Conservation (phyloP, 208 protist genomes). For the Leptomonas seymouri region DNA sequence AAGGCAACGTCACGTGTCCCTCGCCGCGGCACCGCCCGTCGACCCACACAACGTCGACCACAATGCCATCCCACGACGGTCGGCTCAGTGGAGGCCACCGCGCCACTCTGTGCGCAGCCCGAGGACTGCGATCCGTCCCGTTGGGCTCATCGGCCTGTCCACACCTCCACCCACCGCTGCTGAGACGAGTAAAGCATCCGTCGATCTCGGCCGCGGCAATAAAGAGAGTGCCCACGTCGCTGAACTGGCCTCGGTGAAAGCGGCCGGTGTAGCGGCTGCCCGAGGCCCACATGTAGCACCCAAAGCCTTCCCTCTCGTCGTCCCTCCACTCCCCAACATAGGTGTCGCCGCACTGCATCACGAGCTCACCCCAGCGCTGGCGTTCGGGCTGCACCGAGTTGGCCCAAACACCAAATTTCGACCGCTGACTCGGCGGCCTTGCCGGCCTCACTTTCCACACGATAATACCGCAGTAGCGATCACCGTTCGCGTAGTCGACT, state of each 20-base stretch:
- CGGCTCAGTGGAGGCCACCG: constrained; percentile 22
- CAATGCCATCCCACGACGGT: constrained; percentile 39
- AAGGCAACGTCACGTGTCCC: constrained; percentile 69
- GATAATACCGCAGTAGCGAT: constrained; percentile 66
- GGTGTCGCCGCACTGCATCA: constrained; percentile 49
- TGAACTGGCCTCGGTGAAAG: constrained; percentile 57
- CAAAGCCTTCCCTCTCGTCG: constrained; percentile 70
- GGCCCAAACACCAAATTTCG: constrained; percentile 73
- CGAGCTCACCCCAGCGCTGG: constrained; percentile 71
- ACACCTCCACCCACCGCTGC: constrained; percentile 24
- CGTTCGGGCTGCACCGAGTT: constrained; percentile 35
- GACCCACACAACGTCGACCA: constrained; percentile 75
- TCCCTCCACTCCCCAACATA: constrained; percentile 86
- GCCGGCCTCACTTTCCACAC: constrained; percentile 22
- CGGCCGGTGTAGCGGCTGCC: constrained; percentile 78
- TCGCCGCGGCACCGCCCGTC: constrained; percentile 60
- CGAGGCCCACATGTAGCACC: constrained; percentile 57
- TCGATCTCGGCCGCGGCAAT: constrained; percentile 18
- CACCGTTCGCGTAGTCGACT: constrained; percentile 63
- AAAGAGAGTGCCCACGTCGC: constrained; percentile 78
- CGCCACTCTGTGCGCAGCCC: background rate
- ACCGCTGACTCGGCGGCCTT: constrained; percentile 15
- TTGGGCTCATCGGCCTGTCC: background rate
- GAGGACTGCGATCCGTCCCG: background rate
- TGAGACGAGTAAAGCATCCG: constrained; percentile 34